Evolutionary conservation across 2,329 filamentous ascomycete species (phyloP), one percentile per base, ranked within the genome.

Genomic region (Hymenoscyphus fructigenus): DNA sequence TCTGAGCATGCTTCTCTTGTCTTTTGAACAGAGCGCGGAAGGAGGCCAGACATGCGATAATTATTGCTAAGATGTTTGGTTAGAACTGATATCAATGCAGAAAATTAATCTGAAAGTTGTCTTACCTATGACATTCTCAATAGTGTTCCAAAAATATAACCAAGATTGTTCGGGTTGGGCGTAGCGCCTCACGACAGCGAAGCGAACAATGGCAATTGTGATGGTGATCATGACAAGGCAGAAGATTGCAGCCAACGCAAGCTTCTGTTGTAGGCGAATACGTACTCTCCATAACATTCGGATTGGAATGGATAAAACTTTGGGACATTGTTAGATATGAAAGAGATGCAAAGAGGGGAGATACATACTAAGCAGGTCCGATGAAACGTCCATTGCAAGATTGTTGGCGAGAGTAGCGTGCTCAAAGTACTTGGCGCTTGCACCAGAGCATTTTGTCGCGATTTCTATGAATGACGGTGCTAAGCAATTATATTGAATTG

Each of bases 11-110:
- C 28, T 5, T 29, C 28, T 29, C 28, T 29, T 29, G 28, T 29
- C 28, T 29, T 29, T 29, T 29, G 28, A 57, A 57, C 9, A 57
- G 55, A 28, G 55, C 17, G 20, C 55, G 55, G 28, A 57, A 57
- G 3, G 55, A 57, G 10, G 55, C 55, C 3, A 57, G 55, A 29
- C 55, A 57, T 57, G 55, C 55, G 12, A 57, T 32, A 26, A 57
- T 29, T 9, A 57, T 32, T 5, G 55, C 55, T 57, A 57, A 29
- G 28, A 29, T 14, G 3, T 41, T 41, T 12, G 36, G 3, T 41
- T 41, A 41, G 36, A 29, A 29, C 15, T 41, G 2, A 41, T 17
- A 14, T 5, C 12, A 14, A 12, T 15, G 7, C 36, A 12, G 36
- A 14, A 41, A 41, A 12, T 12, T 14, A 5, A 14, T 41, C 5